Evolutionary conservation across 345 rosid species (phyloP), one percentile per base, ranked within the genome.

Genomic region (Brassica cretica): DNA sequence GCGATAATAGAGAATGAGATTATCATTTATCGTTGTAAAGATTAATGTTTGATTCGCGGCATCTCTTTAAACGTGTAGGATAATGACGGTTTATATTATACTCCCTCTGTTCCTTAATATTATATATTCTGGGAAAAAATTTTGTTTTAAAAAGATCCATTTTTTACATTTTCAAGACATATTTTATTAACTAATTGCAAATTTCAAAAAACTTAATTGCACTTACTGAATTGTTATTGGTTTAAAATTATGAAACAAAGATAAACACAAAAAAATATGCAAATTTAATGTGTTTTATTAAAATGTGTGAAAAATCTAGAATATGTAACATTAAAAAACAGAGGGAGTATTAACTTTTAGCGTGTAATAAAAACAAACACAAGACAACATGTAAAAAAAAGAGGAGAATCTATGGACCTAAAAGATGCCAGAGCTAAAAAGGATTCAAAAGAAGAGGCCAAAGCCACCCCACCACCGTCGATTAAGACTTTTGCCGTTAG

Each of bases 401-500:
- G n/a, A 49, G 35, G 19, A 15, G 41, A 71, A 65, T 78, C 37
- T 56, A 65, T 64, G 81, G 67, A 77, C 70, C 29, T 33, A 63
- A 49, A 49, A 49, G 80, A 51, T 63, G 80, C 30, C 75, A 25
- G 53, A 24, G 71, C 61, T 53, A 11, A 71, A 65, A 53, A 64
- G 32, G 30, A 55, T 70, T 70, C 72, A 64, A 64, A 41, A 56
- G 61, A 77, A 71, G 68, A 35, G 51, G 76, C 76, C 66, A 77
- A 77, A 65, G 66, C 29, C 68, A 44, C 39, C 73, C 67, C 81
- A 66, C 39, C 73, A 78, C 81, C 68, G 77, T 78, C 77, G 55
- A 72, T 58, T 29, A 66, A 6, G 81, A 58, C 75, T 67, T 51
- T 41, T 37, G 15, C 49, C 27, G 35, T 59, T 25, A 3, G 11